Conservation (phyloP, 805 yeast genomes). For the Millerozyma acaciae region DNA sequence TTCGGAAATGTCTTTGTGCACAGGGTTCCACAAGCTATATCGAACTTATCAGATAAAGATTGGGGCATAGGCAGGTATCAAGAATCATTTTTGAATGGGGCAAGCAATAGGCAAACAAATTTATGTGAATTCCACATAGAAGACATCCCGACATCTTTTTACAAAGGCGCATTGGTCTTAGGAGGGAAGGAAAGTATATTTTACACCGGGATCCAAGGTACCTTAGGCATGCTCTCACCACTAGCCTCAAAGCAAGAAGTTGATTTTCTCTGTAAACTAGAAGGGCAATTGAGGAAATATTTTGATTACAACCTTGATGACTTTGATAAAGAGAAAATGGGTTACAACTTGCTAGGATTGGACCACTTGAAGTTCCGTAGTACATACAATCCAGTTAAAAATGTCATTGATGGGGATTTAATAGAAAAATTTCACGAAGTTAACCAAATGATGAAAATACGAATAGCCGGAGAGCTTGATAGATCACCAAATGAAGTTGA, state of each 20-base stretch:
- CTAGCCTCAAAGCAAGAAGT: constrained; percentile 59
- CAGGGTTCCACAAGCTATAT: constrained; percentile 51
- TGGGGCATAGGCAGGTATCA: constrained; percentile 27
- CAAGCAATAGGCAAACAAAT: constrained; percentile 48
- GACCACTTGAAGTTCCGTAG: constrained; percentile 69
- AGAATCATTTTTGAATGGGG: constrained; percentile 43
- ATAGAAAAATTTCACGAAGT: constrained; percentile 54
- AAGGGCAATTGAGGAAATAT: constrained; percentile 38
- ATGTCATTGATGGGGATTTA: constrained; percentile 84
- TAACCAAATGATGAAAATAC: constrained; percentile 28
- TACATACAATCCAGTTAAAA: constrained; percentile 73
- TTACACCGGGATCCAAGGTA: constrained; percentile 78
- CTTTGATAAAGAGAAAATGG: constrained; percentile 20
- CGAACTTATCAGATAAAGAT: constrained; percentile 50
- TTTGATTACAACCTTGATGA: constrained; percentile 23
- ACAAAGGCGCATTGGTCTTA: constrained; percentile 47
- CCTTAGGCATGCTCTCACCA: constrained; percentile 72
- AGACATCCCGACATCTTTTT: constrained; percentile 67
- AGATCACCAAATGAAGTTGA: constrained; percentile 48
- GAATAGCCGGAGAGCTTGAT: constrained; percentile 41
- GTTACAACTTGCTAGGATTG: constrained; percentile 51
- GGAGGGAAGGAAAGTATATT: constrained; percentile 65
- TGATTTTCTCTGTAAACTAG: constrained; percentile 53
- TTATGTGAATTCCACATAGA: constrained; percentile 59
- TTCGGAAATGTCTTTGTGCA: constrained; percentile 77